Base-by-base conservation (phyloP, 2,329 filamentous ascomycete species). In the Colletotrichum aenigma region DNA sequence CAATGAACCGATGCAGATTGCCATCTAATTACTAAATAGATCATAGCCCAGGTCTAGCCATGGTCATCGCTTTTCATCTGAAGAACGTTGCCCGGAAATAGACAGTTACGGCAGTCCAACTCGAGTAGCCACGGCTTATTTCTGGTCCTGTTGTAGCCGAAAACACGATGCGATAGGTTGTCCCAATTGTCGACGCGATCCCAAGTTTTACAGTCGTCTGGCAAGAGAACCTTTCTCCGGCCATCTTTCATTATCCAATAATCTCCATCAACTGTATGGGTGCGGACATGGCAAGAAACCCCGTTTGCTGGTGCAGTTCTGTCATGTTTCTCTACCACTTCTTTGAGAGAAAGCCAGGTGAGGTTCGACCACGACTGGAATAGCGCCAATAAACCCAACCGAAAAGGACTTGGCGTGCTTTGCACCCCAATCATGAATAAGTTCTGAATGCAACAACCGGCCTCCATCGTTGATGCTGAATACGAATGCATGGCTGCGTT, bases 391-490 rank as follows among this genome's bases (percentile, higher is more conserved):
- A 18, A 18, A 38, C 36, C 15, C 36, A 38, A 38, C 16, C 4
- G 36, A 18, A 38, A 38, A 3, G 36, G 7, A 18, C 7, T 38
- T 38, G 0, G 36, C 36, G 0, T 38, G 36, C 1, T 9, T 0
- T 1, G 4, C 0, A 3, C 36, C 15, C 36, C 36, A 38, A 0
- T 8, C 4, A 0, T 5, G 3, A 5, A 38, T 18, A 1, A 1
- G 7, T 0, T 18, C 36, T 18, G 36, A 8, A 38, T 8, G 7
- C 0, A 38, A 4, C 0, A 8, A 8, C 1, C 36, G 7, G 15
- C 7, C 36, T 2, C 36, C 7, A 0, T 38, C 36, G 2, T 38
- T 4, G 2, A 8, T 7, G 3, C 34, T 36, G 13, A 36, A 4
- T 7, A 36, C 1, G 3, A 36, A 32, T 4, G 30, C 30, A 24